A percentile compares a stretch with the other conserved stretches of the same genome.
These are phyloP conservation scores for Scheffersomyces coipomensis DNA, from an alignment of 805 yeast species.

Conservation along the genomic window DNA sequence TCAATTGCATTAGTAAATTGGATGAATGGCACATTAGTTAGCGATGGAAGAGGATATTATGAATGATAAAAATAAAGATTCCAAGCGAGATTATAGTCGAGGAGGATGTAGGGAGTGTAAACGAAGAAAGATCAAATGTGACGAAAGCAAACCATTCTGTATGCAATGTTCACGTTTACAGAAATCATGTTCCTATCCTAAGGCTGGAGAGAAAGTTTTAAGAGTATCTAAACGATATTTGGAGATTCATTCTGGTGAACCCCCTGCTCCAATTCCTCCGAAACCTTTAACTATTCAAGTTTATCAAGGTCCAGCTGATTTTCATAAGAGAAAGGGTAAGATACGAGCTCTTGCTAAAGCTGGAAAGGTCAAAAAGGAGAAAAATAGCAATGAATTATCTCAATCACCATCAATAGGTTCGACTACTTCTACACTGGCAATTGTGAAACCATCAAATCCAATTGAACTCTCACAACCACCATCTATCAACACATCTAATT, in stretches of 20 bases:
- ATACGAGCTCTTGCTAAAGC: not conserved
- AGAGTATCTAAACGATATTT: constrained; percentile 21
- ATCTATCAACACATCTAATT: not conserved
- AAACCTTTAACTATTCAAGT: constrained; percentile 12
- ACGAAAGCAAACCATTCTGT: constrained; percentile 35
- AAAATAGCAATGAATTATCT: not conserved
- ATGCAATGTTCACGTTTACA: constrained; percentile 33
- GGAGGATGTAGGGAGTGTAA: constrained; percentile 43
- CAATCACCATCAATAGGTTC: not conserved
- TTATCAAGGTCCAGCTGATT: constrained; percentile 10
- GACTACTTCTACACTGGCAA: not conserved
- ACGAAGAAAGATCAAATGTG: constrained; percentile 43
- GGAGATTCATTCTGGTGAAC: constrained; percentile 3
- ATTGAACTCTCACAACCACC: not conserved
- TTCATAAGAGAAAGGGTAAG: constrained; percentile 1
- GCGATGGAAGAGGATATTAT: too few species aligned
- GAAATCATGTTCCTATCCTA: constrained; percentile 36
- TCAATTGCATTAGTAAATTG: too few species aligned
- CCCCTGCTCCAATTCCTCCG: not conserved
- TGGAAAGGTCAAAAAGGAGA: not conserved
- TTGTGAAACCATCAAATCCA: not conserved
- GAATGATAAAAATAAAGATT: not conserved
- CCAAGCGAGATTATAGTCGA: constrained; percentile 25
- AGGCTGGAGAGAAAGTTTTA: constrained; percentile 32
- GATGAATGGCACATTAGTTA: too few species aligned